phyloP scores from a whole-genome alignment of 2,329 filamentous ascomycete species.

The Fusarium nematophilum region DNA sequence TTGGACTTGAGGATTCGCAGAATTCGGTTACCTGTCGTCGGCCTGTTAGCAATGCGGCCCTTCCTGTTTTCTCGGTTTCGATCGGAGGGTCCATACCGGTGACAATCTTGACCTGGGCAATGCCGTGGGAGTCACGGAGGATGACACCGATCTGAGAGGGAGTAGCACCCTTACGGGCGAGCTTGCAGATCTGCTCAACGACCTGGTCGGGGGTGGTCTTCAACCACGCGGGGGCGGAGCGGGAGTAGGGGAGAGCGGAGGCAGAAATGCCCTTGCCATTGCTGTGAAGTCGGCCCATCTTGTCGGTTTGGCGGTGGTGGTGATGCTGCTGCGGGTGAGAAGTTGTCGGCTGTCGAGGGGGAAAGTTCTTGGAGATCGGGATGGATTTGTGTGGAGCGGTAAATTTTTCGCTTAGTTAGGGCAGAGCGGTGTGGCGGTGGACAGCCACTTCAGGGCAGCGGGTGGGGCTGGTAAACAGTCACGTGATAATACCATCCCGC shows the following conservation, averaged over 20 bases:
- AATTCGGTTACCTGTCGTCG: conserved; percentile 92
- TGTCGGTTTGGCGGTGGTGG: conserved; percentile 60
- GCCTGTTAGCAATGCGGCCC: conserved; percentile 51
- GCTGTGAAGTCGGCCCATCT: conserved; percentile 98
- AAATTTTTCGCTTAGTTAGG: conserved; percentile 61
- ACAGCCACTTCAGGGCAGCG: neutral
- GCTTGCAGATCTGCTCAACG: conserved; percentile 98
- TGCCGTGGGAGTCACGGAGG: conserved; percentile 96
- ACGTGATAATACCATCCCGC: conserved; percentile 28
- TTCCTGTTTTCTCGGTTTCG: neutral
- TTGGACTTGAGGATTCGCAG: conserved; percentile 97
- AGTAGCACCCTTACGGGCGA: conserved; percentile 98
- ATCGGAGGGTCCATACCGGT: conserved; percentile 77
- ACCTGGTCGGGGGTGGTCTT: conserved; percentile 99
- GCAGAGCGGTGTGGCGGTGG: conserved; percentile 43
- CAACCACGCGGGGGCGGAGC: conserved; percentile 91
- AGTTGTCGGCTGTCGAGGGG: conserved; percentile 43
- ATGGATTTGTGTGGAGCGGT: conserved; percentile 54
- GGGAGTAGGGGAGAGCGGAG: conserved; percentile 97
- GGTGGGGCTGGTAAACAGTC: neutral
- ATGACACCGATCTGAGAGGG: conserved; percentile 99
- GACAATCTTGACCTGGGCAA: conserved; percentile 97
- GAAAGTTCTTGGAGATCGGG: conserved; percentile 37
- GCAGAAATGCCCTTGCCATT: conserved; percentile 99
- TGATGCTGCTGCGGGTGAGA: conserved; percentile 49